Evolutionary conservation across 75 land plant species (phyloP), one percentile per base, ranked within the genome.

Genomic region (Adiantum capillusveneris): DNA sequence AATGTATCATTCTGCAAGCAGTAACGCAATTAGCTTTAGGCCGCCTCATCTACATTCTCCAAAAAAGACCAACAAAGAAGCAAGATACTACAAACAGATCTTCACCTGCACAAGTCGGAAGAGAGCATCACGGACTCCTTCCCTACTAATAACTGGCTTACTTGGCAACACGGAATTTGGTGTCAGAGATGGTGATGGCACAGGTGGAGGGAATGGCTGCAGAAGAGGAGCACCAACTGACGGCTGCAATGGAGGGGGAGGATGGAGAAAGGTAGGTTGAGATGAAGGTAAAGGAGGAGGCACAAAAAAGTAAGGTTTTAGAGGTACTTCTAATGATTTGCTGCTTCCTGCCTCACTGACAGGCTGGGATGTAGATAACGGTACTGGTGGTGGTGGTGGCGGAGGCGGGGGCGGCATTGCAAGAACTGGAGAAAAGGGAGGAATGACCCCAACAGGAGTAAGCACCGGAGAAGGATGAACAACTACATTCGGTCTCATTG

Each of bases 151-250:
- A 45, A 74, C 49, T 17, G 82, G 68, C 21, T 83, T 79, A 59
- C 79, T 74, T 37, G 44, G 22, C 48, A 44, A 24, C 17, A 56
- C 74, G 25, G 83, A 58, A 29, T 66, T 11, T 26, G 82, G 75
- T 53, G 89, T 69, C 30, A 91, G 83, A 43, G 85, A 87, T 11
- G 79, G 74, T 29, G 93, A 72, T 48, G 97, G 97, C 49, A 73
- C 66, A 0, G 97, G 93, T 13, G 97, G 97, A 27, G 93, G 97
- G 62, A 87, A 87, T 19, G 93, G 97, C 50, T 84, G 93, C 56
- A 84, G 81, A 60, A 84, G 49, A 31, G 97, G 88, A 58, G 88
- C 63, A 2, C 85, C 93, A 73, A 81, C 76, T 2, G 85, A 80
- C 9, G 80, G 78, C 49, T 79, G 96, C 73, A 82, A 61, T 18